Evolutionary conservation across 2,329 filamentous ascomycete species (phyloP), one percentile per base, ranked within the genome.

Genomic region (Aspergillus sp.): DNA sequence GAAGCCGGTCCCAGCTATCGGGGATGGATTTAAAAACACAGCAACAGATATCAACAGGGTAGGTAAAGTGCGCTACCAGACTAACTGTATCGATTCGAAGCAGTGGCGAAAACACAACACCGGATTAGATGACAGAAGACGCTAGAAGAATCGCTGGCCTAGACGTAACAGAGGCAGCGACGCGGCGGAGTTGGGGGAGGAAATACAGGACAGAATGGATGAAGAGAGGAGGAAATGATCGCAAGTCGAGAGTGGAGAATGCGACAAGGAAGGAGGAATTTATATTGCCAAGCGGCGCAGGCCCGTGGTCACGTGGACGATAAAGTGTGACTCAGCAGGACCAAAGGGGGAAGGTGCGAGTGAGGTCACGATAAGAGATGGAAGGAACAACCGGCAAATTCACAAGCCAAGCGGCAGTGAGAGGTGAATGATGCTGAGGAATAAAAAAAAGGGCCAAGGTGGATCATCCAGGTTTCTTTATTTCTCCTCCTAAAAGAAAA

Each of bases 281-380:
- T 77, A 77, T 77, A 75, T 68, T 68, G 75, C 75, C 75, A 77
- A 77, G 74, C 74, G 65, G 65, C 67, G 64, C 66, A 67, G 53
- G 64, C 58, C 56, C 51, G 49, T 43, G 35, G 62, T 77, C 75
- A 77, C 75, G 75, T 77, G 75, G 64, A 60, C 65, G 53, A 17
- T 50, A 19, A 37, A 52, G 31, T 41, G 56, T 68, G 68, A 69
- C 63, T 70, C 62, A 68, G 62, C 63, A 39, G 54, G 47, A 48
- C 59, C 48, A 57, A 58, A 56, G 33, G 59, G 52, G 56, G 46
- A 58, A 55, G 44, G 54, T 45, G 52, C 40, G 37, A 47, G 39
- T 56, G 52, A 58, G 52, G 37, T 53, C 40, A 59, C 57, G 50
- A 56, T 52, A 61, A 58, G 52, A 57, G 52, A 45, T 55, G 27